These are phyloP conservation scores for Penicillium salamii DNA, from an alignment of 495 filamentous ascomycete genomes.

Conservation along the genomic window DNA sequence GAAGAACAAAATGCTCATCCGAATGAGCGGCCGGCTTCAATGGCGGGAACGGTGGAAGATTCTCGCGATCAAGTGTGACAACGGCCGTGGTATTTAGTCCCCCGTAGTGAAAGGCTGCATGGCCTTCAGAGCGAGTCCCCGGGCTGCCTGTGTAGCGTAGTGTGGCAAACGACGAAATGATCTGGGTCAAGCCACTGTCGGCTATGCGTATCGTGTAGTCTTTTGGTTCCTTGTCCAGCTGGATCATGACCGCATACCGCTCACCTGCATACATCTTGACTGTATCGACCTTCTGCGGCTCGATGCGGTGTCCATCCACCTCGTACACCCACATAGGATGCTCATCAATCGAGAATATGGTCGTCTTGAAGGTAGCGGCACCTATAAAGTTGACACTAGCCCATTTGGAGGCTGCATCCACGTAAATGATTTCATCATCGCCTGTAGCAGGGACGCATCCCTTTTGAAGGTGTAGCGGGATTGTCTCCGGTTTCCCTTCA, in stretches of 20 bases:
- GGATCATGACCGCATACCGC: conserved; percentile 30
- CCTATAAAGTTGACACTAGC: conserved; percentile 45
- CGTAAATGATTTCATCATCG: conserved; percentile 24
- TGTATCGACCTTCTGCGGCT: conserved; percentile 23
- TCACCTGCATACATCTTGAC: conserved; percentile 26
- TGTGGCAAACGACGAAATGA: conserved; percentile 27
- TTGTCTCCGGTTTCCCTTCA: conserved; percentile 15
- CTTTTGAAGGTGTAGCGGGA: conserved; percentile 29
- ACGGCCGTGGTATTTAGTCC: conserved; percentile 27
- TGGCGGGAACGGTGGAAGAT: conserved; percentile 29
- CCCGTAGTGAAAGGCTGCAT: conserved; percentile 35
- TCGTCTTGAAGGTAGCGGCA: conserved; percentile 29
- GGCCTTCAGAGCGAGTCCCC: conserved; percentile 7
- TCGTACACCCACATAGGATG: conserved; percentile 36
- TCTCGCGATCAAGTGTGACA: conserved; percentile 28
- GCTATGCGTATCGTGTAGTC: conserved; percentile 30
- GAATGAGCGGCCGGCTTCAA: conserved; percentile 17
- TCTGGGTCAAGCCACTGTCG: conserved; percentile 24
- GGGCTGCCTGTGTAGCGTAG: conserved; percentile 24
- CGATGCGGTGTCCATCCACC: conserved; percentile 32
- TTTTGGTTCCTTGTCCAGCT: conserved; percentile 26
- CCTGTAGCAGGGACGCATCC: conserved; percentile 37
- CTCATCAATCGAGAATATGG: conserved; percentile 37
- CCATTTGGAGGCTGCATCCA: conserved; percentile 34
- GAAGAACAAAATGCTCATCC: conserved; percentile 30